A percentile compares a stretch with the other conserved stretches of the same genome.
phyloP scores from a whole-genome alignment of 225 moss, liverwort and hornwort genomes.

The Sphagnum tenellum region DNA sequence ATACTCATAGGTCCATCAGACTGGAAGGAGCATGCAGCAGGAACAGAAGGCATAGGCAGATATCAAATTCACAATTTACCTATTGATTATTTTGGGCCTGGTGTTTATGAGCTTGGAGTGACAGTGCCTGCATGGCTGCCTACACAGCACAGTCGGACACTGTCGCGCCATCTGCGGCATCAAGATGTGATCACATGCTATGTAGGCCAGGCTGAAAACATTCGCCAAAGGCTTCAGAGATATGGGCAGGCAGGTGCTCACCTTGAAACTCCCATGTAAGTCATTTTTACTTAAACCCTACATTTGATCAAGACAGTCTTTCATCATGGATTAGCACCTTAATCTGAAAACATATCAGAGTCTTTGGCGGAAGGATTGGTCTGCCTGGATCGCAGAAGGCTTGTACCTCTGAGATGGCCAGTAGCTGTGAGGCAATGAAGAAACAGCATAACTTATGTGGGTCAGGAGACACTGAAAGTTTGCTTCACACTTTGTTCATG shows the following conservation, averaged over 20 bases:
- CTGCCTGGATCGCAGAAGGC: too few species aligned
- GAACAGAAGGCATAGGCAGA: constrained; percentile 40
- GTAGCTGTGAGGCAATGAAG: too few species aligned
- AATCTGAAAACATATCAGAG: neutral
- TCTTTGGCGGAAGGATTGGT: neutral
- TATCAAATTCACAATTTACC: constrained; percentile 68
- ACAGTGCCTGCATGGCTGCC: constrained; percentile 26
- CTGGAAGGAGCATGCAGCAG: constrained; percentile 53
- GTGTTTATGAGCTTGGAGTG: constrained; percentile 86
- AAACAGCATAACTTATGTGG: too few species aligned
- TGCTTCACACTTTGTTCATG: too few species aligned
- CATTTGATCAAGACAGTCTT: neutral
- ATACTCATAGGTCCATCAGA: constrained; percentile 64
- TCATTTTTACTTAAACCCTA: neutral
- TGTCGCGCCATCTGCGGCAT: constrained; percentile 34
- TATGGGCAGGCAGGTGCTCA: constrained; percentile 87
- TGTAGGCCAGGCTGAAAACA: constrained; percentile 78
- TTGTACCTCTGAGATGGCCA: too few species aligned
- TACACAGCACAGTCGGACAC: constrained; percentile 1
- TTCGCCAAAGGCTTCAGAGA: constrained; percentile 76
- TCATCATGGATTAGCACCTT: neutral
- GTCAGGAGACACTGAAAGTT: too few species aligned
- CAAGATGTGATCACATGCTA: constrained; percentile 77
- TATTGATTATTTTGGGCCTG: constrained; percentile 41
- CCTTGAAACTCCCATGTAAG: constrained; percentile 52